phyloP scores from a whole-genome alignment of 169 alveolate species.

The Amoebophrya sp. region DNA sequence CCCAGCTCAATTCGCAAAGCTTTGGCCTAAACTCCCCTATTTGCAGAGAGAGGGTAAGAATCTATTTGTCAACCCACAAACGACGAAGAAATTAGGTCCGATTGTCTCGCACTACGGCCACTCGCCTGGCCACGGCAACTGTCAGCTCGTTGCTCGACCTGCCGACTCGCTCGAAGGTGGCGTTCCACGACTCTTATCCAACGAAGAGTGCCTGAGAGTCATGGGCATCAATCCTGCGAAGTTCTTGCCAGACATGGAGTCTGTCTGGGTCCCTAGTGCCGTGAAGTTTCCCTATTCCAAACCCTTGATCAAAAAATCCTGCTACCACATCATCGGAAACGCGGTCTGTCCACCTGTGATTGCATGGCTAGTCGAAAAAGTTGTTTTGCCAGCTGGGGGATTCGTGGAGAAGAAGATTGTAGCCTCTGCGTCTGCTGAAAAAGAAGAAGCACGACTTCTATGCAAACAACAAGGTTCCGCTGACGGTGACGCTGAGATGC shows the following conservation, averaged over 20 bases:
- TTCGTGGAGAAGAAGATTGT: not conserved
- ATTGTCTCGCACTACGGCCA: not conserved
- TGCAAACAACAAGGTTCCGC: no score
- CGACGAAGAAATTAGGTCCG: not conserved
- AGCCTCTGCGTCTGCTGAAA: not conserved
- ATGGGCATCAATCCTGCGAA: not conserved
- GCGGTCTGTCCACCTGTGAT: not conserved
- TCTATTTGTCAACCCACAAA: not conserved
- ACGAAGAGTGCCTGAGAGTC: not conserved
- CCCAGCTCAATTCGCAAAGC: not conserved
- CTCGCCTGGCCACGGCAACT: slow-evolving; percentile 10
- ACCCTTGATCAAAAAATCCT: not conserved
- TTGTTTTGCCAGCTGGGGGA: not conserved
- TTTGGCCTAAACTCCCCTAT: not conserved
- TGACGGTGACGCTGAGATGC: no score
- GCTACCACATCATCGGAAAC: slow-evolving; percentile 14
- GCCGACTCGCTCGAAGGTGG: not conserved
- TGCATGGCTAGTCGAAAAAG: not conserved
- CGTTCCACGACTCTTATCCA: not conserved
- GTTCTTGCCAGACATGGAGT: not conserved
- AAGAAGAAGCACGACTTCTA: not conserved
- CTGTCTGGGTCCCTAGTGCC: not conserved
- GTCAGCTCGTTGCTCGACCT: not conserved
- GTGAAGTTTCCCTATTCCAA: not conserved
- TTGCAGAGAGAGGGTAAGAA: not conserved